phyloP scores from a whole-genome alignment of 495 filamentous ascomycete species.

The Hypoxylon perforatum region DNA sequence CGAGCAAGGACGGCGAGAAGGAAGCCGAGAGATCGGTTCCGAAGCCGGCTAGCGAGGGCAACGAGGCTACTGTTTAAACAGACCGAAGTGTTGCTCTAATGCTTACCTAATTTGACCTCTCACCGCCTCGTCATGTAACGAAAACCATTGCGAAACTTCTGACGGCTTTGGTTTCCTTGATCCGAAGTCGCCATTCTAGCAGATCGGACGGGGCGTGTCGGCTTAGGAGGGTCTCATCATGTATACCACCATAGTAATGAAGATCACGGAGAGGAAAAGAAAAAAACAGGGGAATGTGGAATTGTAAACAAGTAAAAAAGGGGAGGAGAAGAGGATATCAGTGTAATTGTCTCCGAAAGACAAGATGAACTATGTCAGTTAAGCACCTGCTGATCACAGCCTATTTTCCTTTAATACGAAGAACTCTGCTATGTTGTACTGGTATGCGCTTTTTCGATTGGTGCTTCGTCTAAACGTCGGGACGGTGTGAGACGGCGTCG shows the following conservation, averaged over 20 bases:
- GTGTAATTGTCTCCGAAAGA: constrained; percentile 28
- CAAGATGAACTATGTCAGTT: constrained; percentile 30
- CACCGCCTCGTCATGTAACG: not conserved
- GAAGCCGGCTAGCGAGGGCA: constrained; percentile 81
- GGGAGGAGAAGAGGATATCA: constrained; percentile 11
- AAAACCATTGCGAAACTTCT: constrained; percentile 27
- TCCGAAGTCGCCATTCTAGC: constrained; percentile 21
- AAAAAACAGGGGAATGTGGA: constrained; percentile 26
- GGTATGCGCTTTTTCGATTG: constrained; percentile 1
- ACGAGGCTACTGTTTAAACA: constrained; percentile 65
- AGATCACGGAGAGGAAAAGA: constrained; percentile 31
- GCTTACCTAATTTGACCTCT: constrained; percentile 10
- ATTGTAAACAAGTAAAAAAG: constrained; percentile 25
- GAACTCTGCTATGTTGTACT: constrained; percentile 21
- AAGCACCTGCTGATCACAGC: constrained; percentile 31
- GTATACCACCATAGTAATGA: constrained; percentile 42
- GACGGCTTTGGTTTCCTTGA: constrained; percentile 21
- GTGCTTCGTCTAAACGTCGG: not conserved
- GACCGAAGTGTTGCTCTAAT: not conserved
- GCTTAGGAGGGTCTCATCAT: constrained; percentile 30
- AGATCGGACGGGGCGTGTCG: constrained; percentile 16
- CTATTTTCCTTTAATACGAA: constrained; percentile 36
- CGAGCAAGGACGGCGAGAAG: constrained; percentile 72
- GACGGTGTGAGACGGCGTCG: not conserved
- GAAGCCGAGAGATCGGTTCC: constrained; percentile 67